Evolutionary conservation across 2,329 filamentous ascomycete genomes (phyloP).

Genomic region (Fusarium odoratissimum): DNA sequence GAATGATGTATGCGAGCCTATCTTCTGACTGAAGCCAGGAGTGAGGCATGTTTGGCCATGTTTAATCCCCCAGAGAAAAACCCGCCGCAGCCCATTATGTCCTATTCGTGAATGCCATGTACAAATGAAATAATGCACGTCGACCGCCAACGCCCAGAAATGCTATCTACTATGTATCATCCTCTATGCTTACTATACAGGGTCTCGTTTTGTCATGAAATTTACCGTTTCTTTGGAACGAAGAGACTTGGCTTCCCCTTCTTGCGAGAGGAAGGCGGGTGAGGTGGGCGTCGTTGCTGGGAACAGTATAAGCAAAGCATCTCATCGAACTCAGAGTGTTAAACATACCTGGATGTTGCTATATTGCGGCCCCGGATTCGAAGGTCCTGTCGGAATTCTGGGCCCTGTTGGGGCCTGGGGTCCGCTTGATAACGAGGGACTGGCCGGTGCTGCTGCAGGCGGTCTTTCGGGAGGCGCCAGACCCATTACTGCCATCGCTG

Average conservation of each 20-base stretch:
- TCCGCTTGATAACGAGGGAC: slow-evolving; percentile 20
- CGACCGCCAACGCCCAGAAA: slow-evolving; percentile 39
- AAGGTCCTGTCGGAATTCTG: slow-evolving; percentile 29
- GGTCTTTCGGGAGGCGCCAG: slow-evolving; percentile 59
- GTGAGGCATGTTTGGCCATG: background rate
- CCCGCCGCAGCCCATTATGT: background rate
- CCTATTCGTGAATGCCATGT: slow-evolving; percentile 3
- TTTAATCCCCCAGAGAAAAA: background rate
- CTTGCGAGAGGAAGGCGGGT: slow-evolving; percentile 50
- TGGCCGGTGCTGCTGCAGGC: slow-evolving; percentile 44
- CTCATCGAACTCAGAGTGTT: background rate
- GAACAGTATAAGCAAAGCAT: slow-evolving; percentile 29
- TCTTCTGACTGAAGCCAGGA: background rate
- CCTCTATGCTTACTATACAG: slow-evolving; percentile 24
- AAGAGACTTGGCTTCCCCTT: slow-evolving; percentile 59
- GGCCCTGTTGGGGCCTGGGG: slow-evolving; percentile 15
- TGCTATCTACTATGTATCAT: slow-evolving; percentile 17
- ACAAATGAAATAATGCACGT: slow-evolving; percentile 4
- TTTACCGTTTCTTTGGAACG: slow-evolving; percentile 54
- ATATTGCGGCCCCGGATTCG: slow-evolving; percentile 36
- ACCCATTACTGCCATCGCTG: slow-evolving; percentile 64
- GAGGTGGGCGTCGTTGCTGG: slow-evolving; percentile 32
- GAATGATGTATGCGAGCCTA: slow-evolving; percentile 3
- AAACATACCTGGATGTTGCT: slow-evolving; percentile 39
- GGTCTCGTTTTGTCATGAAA: background rate